phyloP scores from a whole-genome alignment of 306 rosid genomes.

The Gillenia trifoliata region DNA sequence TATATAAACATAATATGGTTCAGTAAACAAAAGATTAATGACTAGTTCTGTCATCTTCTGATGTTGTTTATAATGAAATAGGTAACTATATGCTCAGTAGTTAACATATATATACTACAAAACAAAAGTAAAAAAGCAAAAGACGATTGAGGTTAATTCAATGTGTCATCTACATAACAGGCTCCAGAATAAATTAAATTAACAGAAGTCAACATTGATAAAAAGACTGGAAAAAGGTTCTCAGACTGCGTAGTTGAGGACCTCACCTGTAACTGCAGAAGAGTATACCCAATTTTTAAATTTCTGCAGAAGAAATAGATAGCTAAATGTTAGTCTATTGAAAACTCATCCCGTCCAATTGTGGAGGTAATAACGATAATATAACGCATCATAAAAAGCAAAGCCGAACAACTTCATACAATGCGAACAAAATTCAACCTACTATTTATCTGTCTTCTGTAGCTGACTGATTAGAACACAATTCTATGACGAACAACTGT shows the following conservation, averaged over 20 bases:
- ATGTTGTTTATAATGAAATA: neutral
- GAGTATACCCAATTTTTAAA: constrained; percentile 50
- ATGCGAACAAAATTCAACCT: neutral
- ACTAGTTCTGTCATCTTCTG: neutral
- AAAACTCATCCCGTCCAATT: neutral
- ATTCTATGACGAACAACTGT: neutral
- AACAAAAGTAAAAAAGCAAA: neutral
- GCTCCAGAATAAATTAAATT: neutral
- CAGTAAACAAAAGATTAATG: neutral
- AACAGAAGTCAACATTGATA: neutral
- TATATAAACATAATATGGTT: neutral
- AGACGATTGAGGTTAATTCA: neutral
- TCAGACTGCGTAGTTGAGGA: neutral
- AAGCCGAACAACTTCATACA: constrained; percentile 12
- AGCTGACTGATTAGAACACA: neutral
- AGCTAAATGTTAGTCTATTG: constrained; percentile 16
- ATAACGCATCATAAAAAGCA: constrained; percentile 7
- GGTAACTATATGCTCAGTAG: neutral
- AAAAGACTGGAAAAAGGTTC: neutral
- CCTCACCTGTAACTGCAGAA: constrained; percentile 57
- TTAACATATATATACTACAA: neutral
- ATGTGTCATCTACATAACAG: neutral
- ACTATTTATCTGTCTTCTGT: neutral
- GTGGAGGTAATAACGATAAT: neutral
- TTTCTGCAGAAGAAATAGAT: constrained; percentile 53